Base-by-base conservation (phyloP, 768 basidiomycete species). In the Cystobasidium onofrii region DNA sequence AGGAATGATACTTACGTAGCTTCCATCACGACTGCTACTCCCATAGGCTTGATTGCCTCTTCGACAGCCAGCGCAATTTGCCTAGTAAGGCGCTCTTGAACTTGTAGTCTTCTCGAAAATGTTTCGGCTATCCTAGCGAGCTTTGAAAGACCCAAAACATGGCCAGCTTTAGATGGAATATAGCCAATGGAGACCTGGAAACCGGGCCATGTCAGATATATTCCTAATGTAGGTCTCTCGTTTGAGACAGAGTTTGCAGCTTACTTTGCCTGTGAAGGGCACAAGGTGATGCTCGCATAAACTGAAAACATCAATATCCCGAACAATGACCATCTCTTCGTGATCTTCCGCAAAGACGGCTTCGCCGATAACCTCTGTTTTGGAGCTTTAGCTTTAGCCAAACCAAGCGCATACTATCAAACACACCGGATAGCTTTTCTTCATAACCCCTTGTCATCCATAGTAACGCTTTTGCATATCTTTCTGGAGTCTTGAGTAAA, bases 401-500 rank as follows among this genome's bases (percentile, higher is more conserved):
- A n/a, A n/a, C n/a, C 1, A 23, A 25, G 33, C 41, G 39, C 23
- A 60, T 29, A 15, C 33, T 12, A 57, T 1, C 15, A 61, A 36
- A 76, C 80, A 65, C 69, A 92, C 93, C 91, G 82, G 88, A 87
- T 76, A 99, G 83, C 76, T 91, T 87, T 81, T 98, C 94, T 81
- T 98, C 96, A 82, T 99, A 99, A 12, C 96, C 96, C 80, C 89
- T 88, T 39, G 96, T 98, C 94, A 98, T 96, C 92, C 92, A 98
- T 85, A 99, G 87, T 67, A 99, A 84, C 31, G 96, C 92, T 82
- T 98, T 91, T 27, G 94, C 93, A 82, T 96, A 99, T 44, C 96
- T 86, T 77, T 94, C 91, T 29, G 96, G 96, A 1, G 96, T 99
- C 79, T 88, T 87, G 66, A 89, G 83, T 25, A 99, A 84, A 20